These are phyloP conservation scores for Yamadazyma philogaea DNA, from an alignment of 805 yeast species.

Conservation along the genomic window DNA sequence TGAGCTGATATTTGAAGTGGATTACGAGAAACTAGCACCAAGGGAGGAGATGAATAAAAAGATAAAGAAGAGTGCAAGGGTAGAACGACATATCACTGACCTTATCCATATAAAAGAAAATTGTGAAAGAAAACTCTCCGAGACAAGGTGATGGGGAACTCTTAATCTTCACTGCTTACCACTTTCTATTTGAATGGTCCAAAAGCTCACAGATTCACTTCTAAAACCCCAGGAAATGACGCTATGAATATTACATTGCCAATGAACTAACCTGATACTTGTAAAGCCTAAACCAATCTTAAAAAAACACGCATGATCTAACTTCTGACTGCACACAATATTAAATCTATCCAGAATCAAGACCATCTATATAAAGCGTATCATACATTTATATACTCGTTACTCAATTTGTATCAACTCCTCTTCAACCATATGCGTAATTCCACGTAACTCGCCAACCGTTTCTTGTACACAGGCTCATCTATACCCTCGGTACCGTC, in stretches of 20 bases:
- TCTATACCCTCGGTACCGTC: constrained; percentile 15
- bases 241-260: too few relatives aligned
- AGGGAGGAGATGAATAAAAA: constrained; percentile 14
- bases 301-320: too few relatives aligned
- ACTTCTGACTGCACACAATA: too few relatives aligned
- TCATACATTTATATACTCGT: background rate
- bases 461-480: constrained; percentile 33
- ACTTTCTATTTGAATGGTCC: too few relatives aligned
- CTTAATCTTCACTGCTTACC: background rate
- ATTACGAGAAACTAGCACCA: constrained; percentile 18
- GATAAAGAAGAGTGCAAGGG: constrained; percentile 29
- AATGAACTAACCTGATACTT: too few relatives aligned
- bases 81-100: constrained; percentile 51
- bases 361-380: background rate
- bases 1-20: constrained; percentile 27
- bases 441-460: constrained; percentile 50
- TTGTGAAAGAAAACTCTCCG: constrained; percentile 28
- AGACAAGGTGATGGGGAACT: background rate
- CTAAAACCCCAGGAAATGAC: too few relatives aligned
- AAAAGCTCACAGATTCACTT: too few relatives aligned
- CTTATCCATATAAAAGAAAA: constrained; percentile 41
- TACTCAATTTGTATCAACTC: constrained; percentile 6
- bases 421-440: constrained; percentile 37
- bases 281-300: too few relatives aligned
- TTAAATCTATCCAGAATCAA: too few relatives aligned